Evolutionary conservation across 2,329 filamentous ascomycete genomes (phyloP).

Genomic region (Coleophoma crateriformis): DNA sequence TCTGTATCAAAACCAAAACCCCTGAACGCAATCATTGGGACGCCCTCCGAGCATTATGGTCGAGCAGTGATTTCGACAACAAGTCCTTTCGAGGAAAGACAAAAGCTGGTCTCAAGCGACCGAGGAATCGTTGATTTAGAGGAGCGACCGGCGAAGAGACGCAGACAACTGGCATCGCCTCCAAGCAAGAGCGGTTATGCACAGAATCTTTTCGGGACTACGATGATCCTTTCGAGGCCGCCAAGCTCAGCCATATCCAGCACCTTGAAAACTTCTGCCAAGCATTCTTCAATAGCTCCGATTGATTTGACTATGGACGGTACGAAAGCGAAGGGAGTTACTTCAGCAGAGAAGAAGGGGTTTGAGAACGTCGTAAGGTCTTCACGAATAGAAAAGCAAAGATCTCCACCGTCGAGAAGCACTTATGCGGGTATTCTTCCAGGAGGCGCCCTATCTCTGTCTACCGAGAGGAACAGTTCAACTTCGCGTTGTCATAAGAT

Average conservation of each 20-base stretch:
- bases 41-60: constrained; percentile 56
- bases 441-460: constrained; percentile 17
- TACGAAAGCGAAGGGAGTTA: too few species aligned
- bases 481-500: neutral
- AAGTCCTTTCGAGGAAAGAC: constrained; percentile 61
- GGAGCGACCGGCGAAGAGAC: constrained; percentile 34
- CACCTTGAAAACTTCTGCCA: neutral
- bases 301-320: constrained; percentile 19
- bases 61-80: constrained; percentile 50
- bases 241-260: constrained; percentile 11
- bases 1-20: constrained; percentile 49
- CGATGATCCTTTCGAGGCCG: constrained; percentile 35
- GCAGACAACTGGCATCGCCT: constrained; percentile 30
- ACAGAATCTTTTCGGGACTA: constrained; percentile 43
- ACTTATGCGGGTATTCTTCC: constrained; percentile 23
- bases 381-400: constrained; percentile 1
- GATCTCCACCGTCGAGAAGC: constrained; percentile 9
- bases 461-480: constrained; percentile 2
- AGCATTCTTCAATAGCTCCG: too few species aligned
- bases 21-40: constrained; percentile 59
- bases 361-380: neutral
- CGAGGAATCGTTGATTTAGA: constrained; percentile 9
- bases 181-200: constrained; percentile 44
- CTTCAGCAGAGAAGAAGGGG: neutral
- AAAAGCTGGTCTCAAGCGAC: constrained; percentile 20